These are phyloP conservation scores for Capsella bursapastoris DNA, from an alignment of 345 rosid species.

Conservation along the genomic window DNA sequence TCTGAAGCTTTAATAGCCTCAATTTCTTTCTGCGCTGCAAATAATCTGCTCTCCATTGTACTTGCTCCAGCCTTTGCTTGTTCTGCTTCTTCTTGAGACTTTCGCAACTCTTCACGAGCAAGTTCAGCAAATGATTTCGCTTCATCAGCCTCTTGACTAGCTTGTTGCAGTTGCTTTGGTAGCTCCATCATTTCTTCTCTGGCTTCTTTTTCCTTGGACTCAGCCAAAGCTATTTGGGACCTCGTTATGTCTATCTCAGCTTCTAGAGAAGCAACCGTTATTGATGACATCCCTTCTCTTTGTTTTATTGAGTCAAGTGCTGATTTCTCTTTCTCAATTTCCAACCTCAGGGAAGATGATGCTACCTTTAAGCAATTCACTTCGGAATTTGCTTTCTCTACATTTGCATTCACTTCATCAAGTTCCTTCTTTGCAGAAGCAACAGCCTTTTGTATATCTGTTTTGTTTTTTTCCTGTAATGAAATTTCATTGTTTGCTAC, in stretches of 20 bases:
- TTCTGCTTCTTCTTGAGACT: slow-evolving; percentile 79
- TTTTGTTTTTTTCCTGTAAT: slow-evolving; percentile 49
- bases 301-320: slow-evolving; percentile 64
- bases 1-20: slow-evolving; percentile 90
- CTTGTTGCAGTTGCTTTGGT: slow-evolving; percentile 77
- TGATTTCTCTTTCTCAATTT: slow-evolving; percentile 69
- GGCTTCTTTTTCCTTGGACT: slow-evolving; percentile 70
- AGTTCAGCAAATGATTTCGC: slow-evolving; percentile 66
- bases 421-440: slow-evolving; percentile 83
- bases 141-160: slow-evolving; percentile 78
- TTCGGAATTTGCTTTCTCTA: slow-evolving; percentile 79
- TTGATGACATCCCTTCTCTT: slow-evolving; percentile 84
- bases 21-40: slow-evolving; percentile 80
- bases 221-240: slow-evolving; percentile 60
- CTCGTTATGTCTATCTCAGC: slow-evolving; percentile 73
- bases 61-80: slow-evolving; percentile 81
- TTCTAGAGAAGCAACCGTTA: slow-evolving; percentile 75
- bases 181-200: slow-evolving; percentile 63
- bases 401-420: slow-evolving; percentile 74
- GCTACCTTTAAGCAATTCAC: slow-evolving; percentile 74
- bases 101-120: slow-evolving; percentile 76
- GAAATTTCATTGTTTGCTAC: slow-evolving; percentile 39
- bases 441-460: slow-evolving; percentile 62
- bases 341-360: slow-evolving; percentile 60
- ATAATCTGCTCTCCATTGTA: slow-evolving; percentile 70